These are phyloP conservation scores for Phaffia australis DNA, from an alignment of 768 basidiomycete species.

Conservation along the genomic window DNA sequence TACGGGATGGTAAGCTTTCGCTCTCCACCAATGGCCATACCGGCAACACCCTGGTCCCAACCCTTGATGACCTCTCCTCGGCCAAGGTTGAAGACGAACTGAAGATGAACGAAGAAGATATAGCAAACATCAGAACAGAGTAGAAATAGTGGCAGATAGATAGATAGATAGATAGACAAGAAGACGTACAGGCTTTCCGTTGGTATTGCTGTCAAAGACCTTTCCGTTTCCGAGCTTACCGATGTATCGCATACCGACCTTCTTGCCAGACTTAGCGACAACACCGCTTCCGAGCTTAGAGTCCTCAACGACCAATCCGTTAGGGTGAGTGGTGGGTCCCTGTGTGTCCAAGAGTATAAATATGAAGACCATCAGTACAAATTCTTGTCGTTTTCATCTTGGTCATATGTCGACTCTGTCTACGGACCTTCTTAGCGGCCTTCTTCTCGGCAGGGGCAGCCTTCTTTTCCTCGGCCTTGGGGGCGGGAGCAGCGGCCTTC, in stretches of 20 bases:
- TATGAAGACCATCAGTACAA: too few species aligned
- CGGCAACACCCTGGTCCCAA: slow-evolving; percentile 84
- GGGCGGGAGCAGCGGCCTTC: slow-evolving; percentile 23
- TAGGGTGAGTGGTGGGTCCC: slow-evolving; percentile 41
- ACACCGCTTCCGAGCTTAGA: slow-evolving; percentile 70
- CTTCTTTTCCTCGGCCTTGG: slow-evolving; percentile 25
- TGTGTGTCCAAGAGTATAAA: too few species aligned
- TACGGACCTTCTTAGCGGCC: slow-evolving; percentile 15
- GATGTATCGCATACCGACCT: slow-evolving; percentile 77
- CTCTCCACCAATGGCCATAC: slow-evolving; percentile 83
- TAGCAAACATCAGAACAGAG: slow-evolving; percentile 24
- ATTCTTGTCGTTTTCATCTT: too few species aligned
- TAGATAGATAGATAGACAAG: neutral
- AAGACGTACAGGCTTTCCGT: slow-evolving; percentile 55
- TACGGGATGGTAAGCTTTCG: slow-evolving; percentile 66
- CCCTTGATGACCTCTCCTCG: slow-evolving; percentile 80
- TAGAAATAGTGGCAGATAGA: slow-evolving; percentile 45
- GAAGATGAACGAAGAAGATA: slow-evolving; percentile 45
- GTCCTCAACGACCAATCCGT: slow-evolving; percentile 69
- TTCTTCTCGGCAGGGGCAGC: slow-evolving; percentile 31
- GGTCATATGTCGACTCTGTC: too few species aligned
- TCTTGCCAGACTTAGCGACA: slow-evolving; percentile 72
- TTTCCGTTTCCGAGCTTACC: slow-evolving; percentile 49
- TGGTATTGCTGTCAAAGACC: slow-evolving; percentile 63
- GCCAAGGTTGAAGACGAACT: slow-evolving; percentile 57